Evolutionary conservation across 2,329 filamentous ascomycete species (phyloP), one percentile per base, ranked within the genome.

Genomic region (Cladosporium sp.): DNA sequence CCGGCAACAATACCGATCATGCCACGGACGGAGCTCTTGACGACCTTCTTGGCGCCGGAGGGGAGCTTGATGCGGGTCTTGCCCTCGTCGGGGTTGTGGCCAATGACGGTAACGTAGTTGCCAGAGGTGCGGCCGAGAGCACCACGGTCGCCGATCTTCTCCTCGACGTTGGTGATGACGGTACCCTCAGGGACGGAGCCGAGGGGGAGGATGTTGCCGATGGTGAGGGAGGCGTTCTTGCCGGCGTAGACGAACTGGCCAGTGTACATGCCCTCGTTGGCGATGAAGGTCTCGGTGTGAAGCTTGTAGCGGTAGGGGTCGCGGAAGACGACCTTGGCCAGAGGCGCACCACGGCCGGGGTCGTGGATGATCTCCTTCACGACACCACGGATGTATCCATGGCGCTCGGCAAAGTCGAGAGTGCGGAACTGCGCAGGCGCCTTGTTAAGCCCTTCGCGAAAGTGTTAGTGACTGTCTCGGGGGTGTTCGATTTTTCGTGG

Each of bases 251-350:
- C 93, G 89, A 99, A 99, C 85, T 99, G 95, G 82, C 95, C 95
- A 75, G 95, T 97, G 92, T 98, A 99, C 93, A 98, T 97, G 87
- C 95, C 95, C 88, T 98, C 95, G 86, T 98, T 99, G 85, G 95
- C 95, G 81, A 99, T 99, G 90, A 99, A 97, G 77, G 95, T 99
- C 90, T 99, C 93, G 83, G 91, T 94, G 82, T 93, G 86, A 82
- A 93, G 90, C 90, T 96, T 97, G 91, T 92, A 98, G 84, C 90
- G 89, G 91, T 99, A 99, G 78, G 95, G 93, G 85, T 96, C 92
- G 78, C 95, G 93, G 92, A 99, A 99, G 78, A 88, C 85, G 80
- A 99, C 93, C 85, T 92, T 92, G 82, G 95, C 95, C 80, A 99
- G 92, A 78, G 95, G 95, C 84, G 96, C 93, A 86, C 95, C 95